A percentile compares a stretch with the other conserved stretches of the same genome.
phyloP scores from a whole-genome alignment of 225 moss, liverwort and hornwort genomes.

The Takakia lepidozioides region DNA sequence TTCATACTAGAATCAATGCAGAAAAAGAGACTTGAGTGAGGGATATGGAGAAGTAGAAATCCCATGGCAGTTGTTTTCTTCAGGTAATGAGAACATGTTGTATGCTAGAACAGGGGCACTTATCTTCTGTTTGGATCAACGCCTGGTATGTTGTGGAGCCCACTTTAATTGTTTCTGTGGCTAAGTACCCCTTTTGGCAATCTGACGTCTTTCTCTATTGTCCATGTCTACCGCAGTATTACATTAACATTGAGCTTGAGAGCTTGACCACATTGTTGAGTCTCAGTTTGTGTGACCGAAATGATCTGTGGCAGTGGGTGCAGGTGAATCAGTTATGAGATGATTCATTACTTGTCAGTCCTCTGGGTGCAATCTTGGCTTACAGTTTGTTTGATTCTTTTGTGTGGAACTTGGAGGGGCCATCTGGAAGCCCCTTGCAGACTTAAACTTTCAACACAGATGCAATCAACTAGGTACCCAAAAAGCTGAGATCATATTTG shows the following conservation, averaged over 20 bases:
- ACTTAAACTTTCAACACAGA: slow-evolving; percentile 40
- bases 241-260: too few relatives aligned
- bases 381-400: too few relatives aligned
- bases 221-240: neutral
- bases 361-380: too few relatives aligned
- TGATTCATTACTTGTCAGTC: too few relatives aligned
- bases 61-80: neutral
- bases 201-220: neutral
- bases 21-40: neutral
- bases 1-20: too few relatives aligned
- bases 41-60: too few relatives aligned
- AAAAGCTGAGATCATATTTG: neutral
- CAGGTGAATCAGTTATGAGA: neutral
- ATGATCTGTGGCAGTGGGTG: too few relatives aligned
- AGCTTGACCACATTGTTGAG: neutral
- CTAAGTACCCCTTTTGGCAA: too few relatives aligned
- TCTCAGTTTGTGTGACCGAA: neutral
- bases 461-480: slow-evolving; percentile 48
- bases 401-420: slow-evolving; percentile 28
- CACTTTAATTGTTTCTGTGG: neutral
- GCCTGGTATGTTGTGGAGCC: slow-evolving; percentile 35
- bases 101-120: slow-evolving; percentile 58
- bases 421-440: slow-evolving; percentile 39
- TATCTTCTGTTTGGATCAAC: slow-evolving; percentile 41
- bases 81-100: slow-evolving; percentile 40